These are phyloP conservation scores for Kokia cookei DNA, from an alignment of 441 rosid species.

Conservation along the genomic window DNA sequence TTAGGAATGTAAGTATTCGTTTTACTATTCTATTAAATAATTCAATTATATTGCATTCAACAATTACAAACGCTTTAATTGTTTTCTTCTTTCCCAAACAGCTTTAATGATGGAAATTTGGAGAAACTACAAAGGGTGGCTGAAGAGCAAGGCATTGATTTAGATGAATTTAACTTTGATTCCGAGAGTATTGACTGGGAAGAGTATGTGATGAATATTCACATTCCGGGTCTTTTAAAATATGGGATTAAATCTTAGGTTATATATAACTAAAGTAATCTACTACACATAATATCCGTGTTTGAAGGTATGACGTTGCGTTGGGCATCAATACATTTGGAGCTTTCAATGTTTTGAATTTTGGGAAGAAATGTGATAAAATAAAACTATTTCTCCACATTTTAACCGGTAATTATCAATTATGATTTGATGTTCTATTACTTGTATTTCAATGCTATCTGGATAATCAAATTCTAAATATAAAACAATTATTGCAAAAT, in stretches of 20 bases:
- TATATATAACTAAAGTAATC: no score
- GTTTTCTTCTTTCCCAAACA: not conserved
- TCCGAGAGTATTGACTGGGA: not conserved
- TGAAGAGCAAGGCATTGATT: not conserved
- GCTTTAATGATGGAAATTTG: not conserved
- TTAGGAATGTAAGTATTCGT: not conserved
- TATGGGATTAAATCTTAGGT: not conserved
- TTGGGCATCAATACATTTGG: slow-evolving; percentile 32
- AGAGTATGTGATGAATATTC: not conserved
- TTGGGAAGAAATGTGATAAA: slow-evolving; percentile 35
- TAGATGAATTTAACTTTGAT: not conserved
- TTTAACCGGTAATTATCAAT: slow-evolving; percentile 27
- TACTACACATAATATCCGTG: no score
- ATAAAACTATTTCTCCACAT: slow-evolving; percentile 15
- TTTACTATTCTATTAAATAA: not conserved
- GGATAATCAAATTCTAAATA: no score
- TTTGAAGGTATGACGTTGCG: slow-evolving; percentile 35
- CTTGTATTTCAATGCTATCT: no score
- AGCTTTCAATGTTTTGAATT: slow-evolving; percentile 28
- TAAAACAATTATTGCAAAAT: no score
- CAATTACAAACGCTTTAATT: not conserved
- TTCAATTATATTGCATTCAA: not conserved
- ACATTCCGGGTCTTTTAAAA: not conserved
- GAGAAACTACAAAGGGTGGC: not conserved
- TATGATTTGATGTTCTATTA: not conserved